Conservation (phyloP, 352 stramenopile species). For the Phytophthora pinifolia region DNA sequence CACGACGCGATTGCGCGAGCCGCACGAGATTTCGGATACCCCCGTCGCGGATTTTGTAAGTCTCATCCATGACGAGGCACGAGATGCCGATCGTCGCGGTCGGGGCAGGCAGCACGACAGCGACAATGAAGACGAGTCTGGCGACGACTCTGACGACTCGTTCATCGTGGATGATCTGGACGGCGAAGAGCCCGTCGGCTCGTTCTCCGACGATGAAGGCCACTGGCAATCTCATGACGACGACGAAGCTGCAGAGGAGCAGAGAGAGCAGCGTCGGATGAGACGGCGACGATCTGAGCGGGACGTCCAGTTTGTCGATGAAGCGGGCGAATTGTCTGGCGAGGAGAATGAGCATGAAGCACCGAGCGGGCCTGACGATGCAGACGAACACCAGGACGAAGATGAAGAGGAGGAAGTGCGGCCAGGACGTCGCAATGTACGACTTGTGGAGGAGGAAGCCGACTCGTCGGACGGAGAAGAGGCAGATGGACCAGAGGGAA, state of each 20-base stretch:
- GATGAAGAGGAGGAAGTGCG: conserved; percentile 6
- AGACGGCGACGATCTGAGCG: conserved; percentile 19
- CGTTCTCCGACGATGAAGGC: conserved; percentile 37
- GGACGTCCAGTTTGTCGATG: conserved; percentile 26
- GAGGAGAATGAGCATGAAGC: conserved; percentile 17
- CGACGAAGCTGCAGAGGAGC: conserved; percentile 40
- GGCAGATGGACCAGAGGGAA: conserved; percentile 4
- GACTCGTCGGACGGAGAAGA: conserved; percentile 27
- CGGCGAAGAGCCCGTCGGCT: conserved; percentile 18
- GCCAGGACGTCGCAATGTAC: conserved; percentile 19
- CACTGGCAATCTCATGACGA: conserved; percentile 31
- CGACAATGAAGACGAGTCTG: conserved; percentile 46
- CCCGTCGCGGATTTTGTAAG: conserved; percentile 34
- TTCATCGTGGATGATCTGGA: conserved; percentile 70
- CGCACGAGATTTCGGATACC: conserved; percentile 43
- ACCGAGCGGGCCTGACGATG: conserved; percentile 2
- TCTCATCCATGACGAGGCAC: conserved; percentile 37
- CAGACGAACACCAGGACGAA: conserved; percentile 28
- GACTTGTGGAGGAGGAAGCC: conserved; percentile 22
- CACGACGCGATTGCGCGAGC: conserved; percentile 47
- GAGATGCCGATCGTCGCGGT: conserved; percentile 27
- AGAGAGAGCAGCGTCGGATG: conserved; percentile 16
- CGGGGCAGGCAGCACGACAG: conserved; percentile 30
- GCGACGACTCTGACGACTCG: conserved; percentile 64
- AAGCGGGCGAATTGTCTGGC: conserved; percentile 16